Conservation (phyloP, 495 filamentous ascomycete species). For the Aspergillus hancockii region DNA sequence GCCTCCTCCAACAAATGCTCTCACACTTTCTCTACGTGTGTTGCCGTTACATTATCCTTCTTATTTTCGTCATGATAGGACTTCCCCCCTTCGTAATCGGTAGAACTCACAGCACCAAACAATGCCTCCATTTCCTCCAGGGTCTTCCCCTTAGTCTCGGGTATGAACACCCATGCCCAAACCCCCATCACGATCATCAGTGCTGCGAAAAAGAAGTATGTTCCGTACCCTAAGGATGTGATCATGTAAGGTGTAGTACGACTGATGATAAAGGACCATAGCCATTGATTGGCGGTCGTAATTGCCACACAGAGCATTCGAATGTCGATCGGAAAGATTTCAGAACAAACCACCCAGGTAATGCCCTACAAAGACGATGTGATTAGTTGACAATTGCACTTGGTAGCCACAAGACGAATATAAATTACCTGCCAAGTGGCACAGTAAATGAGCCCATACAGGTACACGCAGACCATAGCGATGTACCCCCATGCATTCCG, state of each 20-base stretch:
- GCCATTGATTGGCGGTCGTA: conserved; percentile 41
- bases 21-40: conserved; percentile 1
- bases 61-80: background rate
- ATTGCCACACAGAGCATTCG: conserved; percentile 51
- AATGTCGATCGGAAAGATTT: conserved; percentile 38
- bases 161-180: conserved; percentile 61
- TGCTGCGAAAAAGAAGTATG: conserved; percentile 44
- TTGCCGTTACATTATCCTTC: background rate
- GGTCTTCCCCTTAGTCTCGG: conserved; percentile 59
- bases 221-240: conserved; percentile 47
- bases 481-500: conserved; percentile 24
- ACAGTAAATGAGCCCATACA: conserved; percentile 59
- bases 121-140: conserved; percentile 48
- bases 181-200: conserved; percentile 42
- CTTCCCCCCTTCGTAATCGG: background rate
- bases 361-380: conserved; percentile 41
- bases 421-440: conserved; percentile 58
- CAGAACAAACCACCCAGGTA: conserved; percentile 54
- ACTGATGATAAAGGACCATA: conserved; percentile 50
- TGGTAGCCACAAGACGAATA: too few relatives aligned
- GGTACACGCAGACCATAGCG: conserved; percentile 67
- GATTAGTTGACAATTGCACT: background rate
- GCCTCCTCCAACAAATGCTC: background rate
- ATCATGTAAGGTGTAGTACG: conserved; percentile 46
- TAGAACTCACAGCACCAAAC: conserved; percentile 16